Conservation (phyloP, 177 flowering plant species). For the Telopea speciosissima region DNA sequence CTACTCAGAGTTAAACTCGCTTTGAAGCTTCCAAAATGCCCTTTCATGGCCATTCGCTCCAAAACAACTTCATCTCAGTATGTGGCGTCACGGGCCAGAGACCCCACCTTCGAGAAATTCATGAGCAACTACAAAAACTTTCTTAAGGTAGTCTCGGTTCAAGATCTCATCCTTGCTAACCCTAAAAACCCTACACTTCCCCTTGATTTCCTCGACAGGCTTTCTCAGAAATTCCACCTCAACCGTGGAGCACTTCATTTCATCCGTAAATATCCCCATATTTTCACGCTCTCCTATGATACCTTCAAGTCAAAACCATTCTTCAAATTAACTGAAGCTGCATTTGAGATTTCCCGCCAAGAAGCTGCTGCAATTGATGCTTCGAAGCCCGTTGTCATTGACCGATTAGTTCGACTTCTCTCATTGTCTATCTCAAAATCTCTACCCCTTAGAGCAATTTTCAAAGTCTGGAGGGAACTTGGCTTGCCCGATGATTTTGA, state of each 20-base stretch:
- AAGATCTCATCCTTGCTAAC: conserved; percentile 73
- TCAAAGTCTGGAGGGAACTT: conserved; percentile 86
- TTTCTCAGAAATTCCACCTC: conserved; percentile 78
- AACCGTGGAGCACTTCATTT: conserved; percentile 71
- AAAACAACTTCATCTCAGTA: conserved; percentile 62
- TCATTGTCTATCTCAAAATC: conserved; percentile 53
- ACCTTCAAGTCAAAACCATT: conserved; percentile 32
- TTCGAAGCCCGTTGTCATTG: conserved; percentile 39
- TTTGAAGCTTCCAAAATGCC: background rate
- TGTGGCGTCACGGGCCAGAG: conserved; percentile 62
- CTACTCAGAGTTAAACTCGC: conserved; percentile 3
- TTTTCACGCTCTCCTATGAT: conserved; percentile 52
- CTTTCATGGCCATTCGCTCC: conserved; percentile 15
- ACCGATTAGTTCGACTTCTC: conserved; percentile 55
- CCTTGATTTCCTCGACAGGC: conserved; percentile 57
- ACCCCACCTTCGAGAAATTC: conserved; percentile 75
- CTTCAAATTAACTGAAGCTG: conserved; percentile 50
- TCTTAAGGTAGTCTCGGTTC: conserved; percentile 65
- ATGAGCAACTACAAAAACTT: conserved; percentile 73
- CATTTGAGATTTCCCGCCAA: conserved; percentile 27
- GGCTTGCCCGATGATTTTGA: conserved; percentile 93
- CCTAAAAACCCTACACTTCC: conserved; percentile 37
- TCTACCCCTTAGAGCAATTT: conserved; percentile 72
- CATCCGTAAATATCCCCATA: conserved; percentile 70
- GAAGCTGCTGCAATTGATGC: conserved; percentile 47